These are phyloP conservation scores for Colletotrichum gloeosporioides DNA, from an alignment of 2,329 filamentous ascomycete species.

Conservation along the genomic window DNA sequence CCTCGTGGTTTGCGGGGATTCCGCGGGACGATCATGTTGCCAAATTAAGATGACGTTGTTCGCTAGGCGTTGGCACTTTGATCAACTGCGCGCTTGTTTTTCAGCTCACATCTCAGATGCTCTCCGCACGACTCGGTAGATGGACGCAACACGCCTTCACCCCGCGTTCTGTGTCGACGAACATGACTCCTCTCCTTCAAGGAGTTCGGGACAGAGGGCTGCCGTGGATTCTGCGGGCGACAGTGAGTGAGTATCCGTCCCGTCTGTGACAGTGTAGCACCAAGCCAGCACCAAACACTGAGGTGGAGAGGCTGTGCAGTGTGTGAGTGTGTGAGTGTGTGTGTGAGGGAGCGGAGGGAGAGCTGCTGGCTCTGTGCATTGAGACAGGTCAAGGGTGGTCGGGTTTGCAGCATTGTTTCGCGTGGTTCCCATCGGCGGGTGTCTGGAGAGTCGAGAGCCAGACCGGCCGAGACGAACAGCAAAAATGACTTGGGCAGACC, in stretches of 20 bases:
- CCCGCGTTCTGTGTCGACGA: not conserved
- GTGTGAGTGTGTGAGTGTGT: not conserved
- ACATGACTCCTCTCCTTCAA: not conserved
- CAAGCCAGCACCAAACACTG: not conserved
- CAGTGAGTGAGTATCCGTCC: not conserved
- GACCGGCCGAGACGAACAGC: not conserved
- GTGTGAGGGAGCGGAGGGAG: not conserved
- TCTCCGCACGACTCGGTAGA: not conserved
- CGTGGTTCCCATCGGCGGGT: not conserved
- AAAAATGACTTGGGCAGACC: conserved; percentile 2
- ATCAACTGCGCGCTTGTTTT: not conserved
- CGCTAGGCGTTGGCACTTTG: not conserved
- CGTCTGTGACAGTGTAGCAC: not conserved
- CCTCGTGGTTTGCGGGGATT: conserved; percentile 19
- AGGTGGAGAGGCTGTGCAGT: not conserved
- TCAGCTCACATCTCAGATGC: not conserved
- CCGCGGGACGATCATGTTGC: conserved; percentile 11
- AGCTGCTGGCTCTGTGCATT: not conserved
- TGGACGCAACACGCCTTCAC: not conserved
- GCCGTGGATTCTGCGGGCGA: not conserved
- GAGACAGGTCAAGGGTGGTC: not conserved
- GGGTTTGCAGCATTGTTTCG: conserved; percentile 5
- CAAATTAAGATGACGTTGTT: conserved; percentile 8
- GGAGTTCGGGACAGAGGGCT: not conserved
- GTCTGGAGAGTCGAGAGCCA: not conserved